These are phyloP conservation scores for Starmera stellimalicola DNA, from an alignment of 1,139 yeast genomes.

Conservation along the genomic window DNA sequence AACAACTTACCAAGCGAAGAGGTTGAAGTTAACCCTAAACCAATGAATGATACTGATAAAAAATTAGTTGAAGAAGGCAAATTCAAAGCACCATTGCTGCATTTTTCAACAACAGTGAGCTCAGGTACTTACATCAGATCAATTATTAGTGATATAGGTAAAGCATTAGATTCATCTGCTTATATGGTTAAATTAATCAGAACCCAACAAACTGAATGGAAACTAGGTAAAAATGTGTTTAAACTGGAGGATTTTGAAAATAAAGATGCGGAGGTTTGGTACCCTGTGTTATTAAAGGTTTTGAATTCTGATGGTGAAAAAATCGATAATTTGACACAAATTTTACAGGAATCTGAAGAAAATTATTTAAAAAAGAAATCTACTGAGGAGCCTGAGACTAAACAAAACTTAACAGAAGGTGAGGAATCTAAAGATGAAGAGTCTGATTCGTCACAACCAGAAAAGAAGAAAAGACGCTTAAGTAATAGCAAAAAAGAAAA, in stretches of 20 bases:
- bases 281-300: constrained; percentile 46
- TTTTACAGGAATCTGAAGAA: constrained; percentile 15
- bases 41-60: constrained; percentile 21
- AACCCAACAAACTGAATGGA: constrained; percentile 75
- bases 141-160: constrained; percentile 79
- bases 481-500: no score
- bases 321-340: constrained; percentile 22
- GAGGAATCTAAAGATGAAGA: background rate
- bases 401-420: background rate
- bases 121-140: constrained; percentile 96
- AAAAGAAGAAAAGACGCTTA: no score
- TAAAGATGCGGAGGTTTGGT: constrained; percentile 57
- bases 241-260: constrained; percentile 53
- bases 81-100: constrained; percentile 54
- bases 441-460: no score
- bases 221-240: constrained; percentile 61
- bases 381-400: no score
- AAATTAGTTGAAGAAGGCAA: constrained; percentile 9
- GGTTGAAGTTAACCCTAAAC: constrained; percentile 27
- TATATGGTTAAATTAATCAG: constrained; percentile 85
- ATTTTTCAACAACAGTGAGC: constrained; percentile 70
- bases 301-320: constrained; percentile 27
- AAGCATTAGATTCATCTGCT: constrained; percentile 71
- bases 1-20: constrained; percentile 26
- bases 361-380: no score